Conservation (phyloP, 1,284 basidiomycete species). For the Stereum hirsutum region DNA sequence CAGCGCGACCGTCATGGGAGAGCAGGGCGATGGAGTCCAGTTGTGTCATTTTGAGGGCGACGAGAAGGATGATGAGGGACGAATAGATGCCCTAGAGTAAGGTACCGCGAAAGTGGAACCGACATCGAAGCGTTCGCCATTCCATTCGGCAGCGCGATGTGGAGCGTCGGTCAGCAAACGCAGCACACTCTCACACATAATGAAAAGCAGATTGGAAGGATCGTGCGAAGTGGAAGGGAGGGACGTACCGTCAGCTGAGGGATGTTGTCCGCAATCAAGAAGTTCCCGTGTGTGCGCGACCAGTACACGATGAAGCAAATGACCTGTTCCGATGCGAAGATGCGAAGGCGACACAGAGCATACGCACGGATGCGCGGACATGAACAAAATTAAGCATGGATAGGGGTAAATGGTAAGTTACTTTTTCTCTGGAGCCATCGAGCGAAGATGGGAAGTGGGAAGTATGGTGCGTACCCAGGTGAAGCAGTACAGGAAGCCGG, state of each 20-base stretch:
- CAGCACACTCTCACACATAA: too few relatives aligned
- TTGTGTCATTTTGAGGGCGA: conserved; percentile 2
- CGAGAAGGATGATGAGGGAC: conserved; percentile 3
- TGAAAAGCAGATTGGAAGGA: not conserved
- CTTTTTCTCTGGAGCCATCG: too few relatives aligned
- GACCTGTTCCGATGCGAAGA: not conserved
- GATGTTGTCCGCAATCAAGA: conserved; percentile 1
- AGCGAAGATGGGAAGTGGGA: too few relatives aligned
- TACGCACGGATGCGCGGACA: not conserved
- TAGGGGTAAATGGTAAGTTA: not conserved
- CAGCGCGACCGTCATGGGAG: not conserved
- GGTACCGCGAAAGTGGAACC: too few relatives aligned
- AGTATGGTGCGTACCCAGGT: conserved; percentile 1
- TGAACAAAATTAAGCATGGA: not conserved
- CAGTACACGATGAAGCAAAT: conserved; percentile 5
- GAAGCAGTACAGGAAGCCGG: conserved; percentile 3
- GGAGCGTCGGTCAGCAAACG: too few relatives aligned
- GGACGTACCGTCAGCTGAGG: conserved; percentile 3
- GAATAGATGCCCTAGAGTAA: conserved; percentile 3
- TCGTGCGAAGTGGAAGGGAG: not conserved
- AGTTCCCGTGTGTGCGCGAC: not conserved
- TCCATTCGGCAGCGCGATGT: not conserved
- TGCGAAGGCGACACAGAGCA: not conserved
- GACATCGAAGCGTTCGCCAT: too few relatives aligned
- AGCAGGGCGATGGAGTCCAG: not conserved